phyloP scores from a whole-genome alignment of 1,284 basidiomycete species.

The Phaffia rhodozyma region DNA sequence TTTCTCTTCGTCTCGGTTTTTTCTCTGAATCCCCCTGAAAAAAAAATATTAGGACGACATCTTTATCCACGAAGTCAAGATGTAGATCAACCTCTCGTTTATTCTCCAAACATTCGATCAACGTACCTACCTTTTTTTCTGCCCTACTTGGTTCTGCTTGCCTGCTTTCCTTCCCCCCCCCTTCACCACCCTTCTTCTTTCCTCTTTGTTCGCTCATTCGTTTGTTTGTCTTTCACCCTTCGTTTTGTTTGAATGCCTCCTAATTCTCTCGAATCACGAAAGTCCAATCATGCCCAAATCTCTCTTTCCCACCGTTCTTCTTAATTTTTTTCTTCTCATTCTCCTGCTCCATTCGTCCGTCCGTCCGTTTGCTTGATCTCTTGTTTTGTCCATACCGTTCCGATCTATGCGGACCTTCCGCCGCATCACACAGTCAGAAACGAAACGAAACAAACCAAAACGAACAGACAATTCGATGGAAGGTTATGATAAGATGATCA shows the following conservation, averaged over 20 bases:
- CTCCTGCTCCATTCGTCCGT: slow-evolving; percentile 65
- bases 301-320: neutral
- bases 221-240: neutral
- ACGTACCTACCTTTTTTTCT: neutral
- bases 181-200: neutral
- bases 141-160: neutral
- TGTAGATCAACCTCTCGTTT: neutral
- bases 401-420: too few relatives aligned
- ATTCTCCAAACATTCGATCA: neutral
- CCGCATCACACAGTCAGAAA: too few relatives aligned
- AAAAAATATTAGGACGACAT: neutral
- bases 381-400: too few relatives aligned
- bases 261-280: neutral
- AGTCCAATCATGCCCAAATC: neutral
- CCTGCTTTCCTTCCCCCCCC: neutral
- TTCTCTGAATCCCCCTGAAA: too few relatives aligned
- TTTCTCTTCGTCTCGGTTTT: too few relatives aligned
- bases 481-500: too few relatives aligned
- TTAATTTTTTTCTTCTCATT: slow-evolving; percentile 72
- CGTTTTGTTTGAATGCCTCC: neutral
- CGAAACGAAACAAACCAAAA: too few relatives aligned
- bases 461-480: too few relatives aligned
- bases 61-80: slow-evolving; percentile 6
- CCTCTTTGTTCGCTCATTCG: neutral
- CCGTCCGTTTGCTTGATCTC: slow-evolving; percentile 26